Base-by-base conservation (phyloP, 1,284 basidiomycete species). In the Apiotrichum gamsii region DNA sequence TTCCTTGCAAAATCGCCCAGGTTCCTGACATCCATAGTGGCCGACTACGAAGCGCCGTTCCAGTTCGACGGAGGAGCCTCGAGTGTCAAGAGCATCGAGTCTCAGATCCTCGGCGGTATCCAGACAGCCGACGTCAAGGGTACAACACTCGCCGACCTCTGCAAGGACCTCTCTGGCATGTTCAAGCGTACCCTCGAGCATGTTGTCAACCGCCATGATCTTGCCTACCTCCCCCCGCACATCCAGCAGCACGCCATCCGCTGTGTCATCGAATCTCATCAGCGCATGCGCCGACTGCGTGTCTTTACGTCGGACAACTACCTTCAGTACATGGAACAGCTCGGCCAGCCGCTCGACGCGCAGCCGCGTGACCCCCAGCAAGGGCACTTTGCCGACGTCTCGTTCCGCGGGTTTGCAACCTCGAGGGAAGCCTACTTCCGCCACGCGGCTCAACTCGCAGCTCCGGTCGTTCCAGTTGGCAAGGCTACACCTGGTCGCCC, bases 111-210 rank as follows among this genome's bases (percentile, higher is more conserved):
- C 20, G 29, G 52, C 14, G 35, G 47, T 31, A 51, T 68, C 5
- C 31, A 49, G 1, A 36, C 45, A 3, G 54, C 63, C 0, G 58
- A 52, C 2, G 14, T 34, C 14, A 37, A 51, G 0, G 67, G 67
- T 8, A 48, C 54, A 28, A 62, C 55, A 2, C 49, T 60, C 5
- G 49, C 49, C 4, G 60, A 62, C 21, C 43, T 65, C 21, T 51
- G 45, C 15, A 42, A 47, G 16, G 28, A 32, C 15, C 38, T 62
- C 0, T 51, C 47, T 10, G 49, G 45, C 9, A 35, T 60, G 29
- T 65, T 54, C 52, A 64, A 61, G 43, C 60, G 65, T 20, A 49
- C 54, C 4, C 47, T 67, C 36, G 67, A 70, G 35, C 63, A 60
- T 43, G 50, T 57, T 28, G 48, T 67, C 31, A 35, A 59, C 13